phyloP scores from a whole-genome alignment of 2,329 filamentous ascomycete genomes.

The Aureobasidium vineae region DNA sequence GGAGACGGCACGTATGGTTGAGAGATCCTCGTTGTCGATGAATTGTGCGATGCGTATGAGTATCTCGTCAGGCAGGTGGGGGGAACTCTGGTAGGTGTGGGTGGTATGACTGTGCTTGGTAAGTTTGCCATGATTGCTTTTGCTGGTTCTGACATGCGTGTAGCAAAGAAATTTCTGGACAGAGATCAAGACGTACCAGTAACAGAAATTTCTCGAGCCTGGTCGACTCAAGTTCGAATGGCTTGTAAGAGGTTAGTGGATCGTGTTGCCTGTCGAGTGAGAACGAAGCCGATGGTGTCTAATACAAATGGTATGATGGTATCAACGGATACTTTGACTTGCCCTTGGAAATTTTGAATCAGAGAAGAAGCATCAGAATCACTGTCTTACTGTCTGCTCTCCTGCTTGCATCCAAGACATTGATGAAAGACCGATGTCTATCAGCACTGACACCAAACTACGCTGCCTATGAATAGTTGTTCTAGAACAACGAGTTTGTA shows the following conservation, averaged over 20 bases:
- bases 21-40: not conserved
- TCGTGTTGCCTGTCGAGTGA: not conserved
- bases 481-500: no score
- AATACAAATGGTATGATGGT: not conserved
- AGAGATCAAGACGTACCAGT: not conserved
- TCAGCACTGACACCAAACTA: no score
- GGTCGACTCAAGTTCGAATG: not conserved
- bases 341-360: no score
- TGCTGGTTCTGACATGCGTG: not conserved
- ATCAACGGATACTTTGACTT: no score
- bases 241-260: not conserved
- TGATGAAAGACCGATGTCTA: no score
- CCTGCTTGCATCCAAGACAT: no score
- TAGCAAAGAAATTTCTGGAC: not conserved
- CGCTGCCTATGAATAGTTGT: no score
- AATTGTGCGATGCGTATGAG: not conserved
- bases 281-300: not conserved
- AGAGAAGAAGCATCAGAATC: no score
- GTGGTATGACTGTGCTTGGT: not conserved
- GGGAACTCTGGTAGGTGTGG: not conserved
- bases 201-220: not conserved
- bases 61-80: not conserved
- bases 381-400: no score
- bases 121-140: not conserved
- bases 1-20: not conserved